Base-by-base conservation (phyloP, 2,329 filamentous ascomycete species). In the Lecanosticta acicola region DNA sequence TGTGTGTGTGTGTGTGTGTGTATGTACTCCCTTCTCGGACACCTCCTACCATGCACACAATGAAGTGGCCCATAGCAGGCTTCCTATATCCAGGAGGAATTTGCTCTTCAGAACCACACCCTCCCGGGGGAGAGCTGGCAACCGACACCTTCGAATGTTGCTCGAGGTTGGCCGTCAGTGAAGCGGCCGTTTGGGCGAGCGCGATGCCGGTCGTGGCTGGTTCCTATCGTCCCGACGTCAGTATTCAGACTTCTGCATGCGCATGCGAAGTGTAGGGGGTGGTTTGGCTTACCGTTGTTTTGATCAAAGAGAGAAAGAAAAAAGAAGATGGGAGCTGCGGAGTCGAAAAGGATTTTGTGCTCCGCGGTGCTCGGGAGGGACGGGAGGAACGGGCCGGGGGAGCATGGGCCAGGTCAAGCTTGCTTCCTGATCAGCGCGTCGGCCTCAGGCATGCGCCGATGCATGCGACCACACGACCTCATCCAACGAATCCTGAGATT, bases 31-130 rank as follows among this genome's bases (percentile, higher is more conserved):
- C 74, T 83, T 77, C 66, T 77, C 83, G 79, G 81, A 83, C 81
- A 84, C 83, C 78, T 73, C 69, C 69, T 71, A 70, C 78, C 80
- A 80, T 83, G 78, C 80, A 79, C 79, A 76, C 81, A 80, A 83
- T 54, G 81, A 84, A 80, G 81, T 71, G 77, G 83, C 79, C 70
- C 79, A 75, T 74, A 74, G 72, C 70, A 71, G 75, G 83, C 79
- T 85, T 84, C 81, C 81, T 84, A 83, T 80, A 62, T 64, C 62
- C 60, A 67, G 69, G 69, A 68, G 64, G 65, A 51, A 29, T 7
- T 79, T 71, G 49, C 66, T 84, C 80, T 84, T 71, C 78, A 78
- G 78, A 80, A 71, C 79, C 77, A 74, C 73, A 70, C 73, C 73
- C 72, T 56, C 71, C 67, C n/a, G n/a, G 59, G 53, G 65, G 67